A percentile compares a stretch with the other conserved stretches of the same genome.
phyloP scores from a whole-genome alignment of 129 eudicot species.

The Logfia minima region DNA sequence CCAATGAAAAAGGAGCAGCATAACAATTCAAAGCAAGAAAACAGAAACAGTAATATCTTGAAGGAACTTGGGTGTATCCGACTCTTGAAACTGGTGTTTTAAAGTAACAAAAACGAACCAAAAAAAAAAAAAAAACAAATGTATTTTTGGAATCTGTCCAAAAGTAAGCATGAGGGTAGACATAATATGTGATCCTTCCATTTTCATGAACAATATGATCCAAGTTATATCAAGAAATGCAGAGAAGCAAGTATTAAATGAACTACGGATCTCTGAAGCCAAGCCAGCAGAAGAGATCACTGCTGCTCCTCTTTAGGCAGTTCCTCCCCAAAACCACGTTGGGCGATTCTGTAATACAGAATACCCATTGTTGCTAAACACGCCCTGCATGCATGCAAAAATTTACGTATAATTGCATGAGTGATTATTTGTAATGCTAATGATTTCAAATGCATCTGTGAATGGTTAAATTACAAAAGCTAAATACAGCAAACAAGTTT shows the following conservation, averaged over 20 bases:
- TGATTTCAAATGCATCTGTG: not conserved
- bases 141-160: not conserved
- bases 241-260: slow-evolving; percentile 5
- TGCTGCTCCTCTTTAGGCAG: slow-evolving; percentile 54
- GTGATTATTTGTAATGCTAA: not conserved
- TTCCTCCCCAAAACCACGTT: slow-evolving; percentile 71
- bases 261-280: not conserved
- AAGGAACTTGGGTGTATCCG: not conserved
- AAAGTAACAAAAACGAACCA: slow-evolving; percentile 25
- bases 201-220: slow-evolving; percentile 1
- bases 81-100: slow-evolving; percentile 2
- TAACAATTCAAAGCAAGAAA: not conserved
- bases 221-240: slow-evolving; percentile 18
- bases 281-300: slow-evolving; percentile 18
- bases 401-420: not conserved
- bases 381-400: slow-evolving; percentile 59
- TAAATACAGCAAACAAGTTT: not conserved
- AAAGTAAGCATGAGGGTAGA: not conserved
- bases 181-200: slow-evolving; percentile 17
- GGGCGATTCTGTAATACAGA: slow-evolving; percentile 89
- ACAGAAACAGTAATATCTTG: not conserved
- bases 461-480: not conserved
- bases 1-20: not conserved
- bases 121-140: not conserved
- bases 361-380: slow-evolving; percentile 99